Percentiles rank a stretch among this genome's conserved stretches.
Evolutionary conservation across 345 rosid species (phyloP).

Genomic region (Physaria fendleri): DNA sequence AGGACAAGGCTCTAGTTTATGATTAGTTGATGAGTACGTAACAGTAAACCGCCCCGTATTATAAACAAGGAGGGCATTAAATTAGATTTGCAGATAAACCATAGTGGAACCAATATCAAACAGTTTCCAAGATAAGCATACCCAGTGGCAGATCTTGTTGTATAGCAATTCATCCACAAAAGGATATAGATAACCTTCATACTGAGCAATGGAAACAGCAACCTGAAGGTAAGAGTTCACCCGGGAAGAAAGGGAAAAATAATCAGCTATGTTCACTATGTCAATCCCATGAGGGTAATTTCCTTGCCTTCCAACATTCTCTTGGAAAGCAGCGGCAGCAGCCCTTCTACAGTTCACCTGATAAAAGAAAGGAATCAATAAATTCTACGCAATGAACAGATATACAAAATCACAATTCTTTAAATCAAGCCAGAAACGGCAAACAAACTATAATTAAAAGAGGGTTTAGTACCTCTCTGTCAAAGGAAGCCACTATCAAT

Average conservation of each 20-base stretch:
- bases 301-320: constrained; percentile 98
- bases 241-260: constrained; percentile 94
- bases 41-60: not conserved
- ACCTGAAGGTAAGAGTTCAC: constrained; percentile 73
- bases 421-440: not conserved
- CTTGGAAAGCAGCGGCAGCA: constrained; percentile 98
- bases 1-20: not conserved
- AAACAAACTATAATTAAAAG: constrained; percentile 12
- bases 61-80: not conserved
- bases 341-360: constrained; percentile 99
- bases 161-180: constrained; percentile 80
- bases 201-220: constrained; percentile 71
- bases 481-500: constrained; percentile 81
- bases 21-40: not conserved
- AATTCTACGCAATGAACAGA: constrained; percentile 8
- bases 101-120: constrained; percentile 2
- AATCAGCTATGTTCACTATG: constrained; percentile 89
- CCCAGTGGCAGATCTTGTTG: constrained; percentile 95
- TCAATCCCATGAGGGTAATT: constrained; percentile 96
- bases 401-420: constrained; percentile 11
- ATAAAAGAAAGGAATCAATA: constrained; percentile 6
- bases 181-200: constrained; percentile 81
- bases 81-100: not conserved
- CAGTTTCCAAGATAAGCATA: constrained; percentile 33
- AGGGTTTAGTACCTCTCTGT: constrained; percentile 68